Conservation (phyloP, 169 alveolate species). For the Cryptosporidium bovis region DNA sequence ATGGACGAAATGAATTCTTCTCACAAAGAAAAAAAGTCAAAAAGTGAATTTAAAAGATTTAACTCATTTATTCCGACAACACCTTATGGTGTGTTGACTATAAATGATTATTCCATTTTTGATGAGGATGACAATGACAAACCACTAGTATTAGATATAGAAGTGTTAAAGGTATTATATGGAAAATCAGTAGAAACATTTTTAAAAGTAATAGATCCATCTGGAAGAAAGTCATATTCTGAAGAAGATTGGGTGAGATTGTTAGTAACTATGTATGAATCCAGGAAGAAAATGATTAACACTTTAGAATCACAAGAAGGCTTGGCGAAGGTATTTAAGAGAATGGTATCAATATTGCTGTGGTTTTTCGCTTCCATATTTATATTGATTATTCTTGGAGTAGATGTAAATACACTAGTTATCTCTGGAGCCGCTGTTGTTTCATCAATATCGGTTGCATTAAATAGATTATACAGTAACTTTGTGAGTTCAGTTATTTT, state of each 20-base stretch:
- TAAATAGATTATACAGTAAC: constrained; percentile 86
- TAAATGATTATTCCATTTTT: constrained; percentile 39
- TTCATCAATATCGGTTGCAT: constrained; percentile 86
- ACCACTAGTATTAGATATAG: constrained; percentile 32
- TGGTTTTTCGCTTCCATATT: constrained; percentile 82
- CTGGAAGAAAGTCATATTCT: constrained; percentile 47
- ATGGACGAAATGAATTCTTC: background rate
- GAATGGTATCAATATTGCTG: constrained; percentile 83
- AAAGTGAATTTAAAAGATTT: background rate
- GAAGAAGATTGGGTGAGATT: constrained; percentile 74
- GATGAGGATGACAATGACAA: constrained; percentile 25
- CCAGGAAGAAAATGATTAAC: constrained; percentile 71
- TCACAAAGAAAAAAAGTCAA: constrained; percentile 1
- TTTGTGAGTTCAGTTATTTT: constrained; percentile 88
- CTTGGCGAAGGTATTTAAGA: constrained; percentile 82
- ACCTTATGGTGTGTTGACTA: constrained; percentile 38
- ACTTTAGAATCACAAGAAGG: constrained; percentile 82
- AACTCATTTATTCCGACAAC: constrained; percentile 52
- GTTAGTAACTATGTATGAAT: constrained; percentile 57
- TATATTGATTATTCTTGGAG: constrained; percentile 83
- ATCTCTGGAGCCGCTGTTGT: constrained; percentile 90
- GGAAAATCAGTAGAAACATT: constrained; percentile 45
- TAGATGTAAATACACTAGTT: constrained; percentile 86
- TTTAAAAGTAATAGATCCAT: constrained; percentile 53
- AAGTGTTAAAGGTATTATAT: constrained; percentile 51